Evolutionary conservation across 208 protist species (phyloP).

Genomic region (Trichomonas gallinae): DNA sequence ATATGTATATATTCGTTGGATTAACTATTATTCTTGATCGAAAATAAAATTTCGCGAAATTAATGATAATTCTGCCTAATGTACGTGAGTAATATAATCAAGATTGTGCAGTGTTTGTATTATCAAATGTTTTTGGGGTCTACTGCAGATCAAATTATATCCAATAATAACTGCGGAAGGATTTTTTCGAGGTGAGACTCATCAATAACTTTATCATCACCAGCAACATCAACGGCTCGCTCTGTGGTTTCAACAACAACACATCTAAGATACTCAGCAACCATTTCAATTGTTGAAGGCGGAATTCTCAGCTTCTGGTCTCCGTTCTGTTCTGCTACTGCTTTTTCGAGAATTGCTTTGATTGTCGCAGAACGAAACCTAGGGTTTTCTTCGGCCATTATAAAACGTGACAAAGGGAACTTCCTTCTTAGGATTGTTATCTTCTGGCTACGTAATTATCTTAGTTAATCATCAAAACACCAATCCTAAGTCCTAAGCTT

Average conservation of each 20-base stretch:
- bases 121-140: too few species aligned
- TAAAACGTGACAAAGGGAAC: neutral
- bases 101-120: too few species aligned
- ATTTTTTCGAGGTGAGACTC: slow-evolving; percentile 11
- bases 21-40: too few species aligned
- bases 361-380: neutral
- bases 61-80: too few species aligned
- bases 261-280: slow-evolving; percentile 5
- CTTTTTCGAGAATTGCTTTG: neutral
- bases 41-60: too few species aligned
- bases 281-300: neutral
- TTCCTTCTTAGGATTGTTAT: too few species aligned
- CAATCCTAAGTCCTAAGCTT: too few species aligned
- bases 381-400: neutral
- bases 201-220: neutral
- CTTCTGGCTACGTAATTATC: too few species aligned
- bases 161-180: neutral
- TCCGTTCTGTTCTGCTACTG: neutral
- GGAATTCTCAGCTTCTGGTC: neutral
- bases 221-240: neutral
- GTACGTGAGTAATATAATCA: too few species aligned
- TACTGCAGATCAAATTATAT: neutral
- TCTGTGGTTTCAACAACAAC: slow-evolving; percentile 1
- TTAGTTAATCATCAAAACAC: too few species aligned
- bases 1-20: too few species aligned